Evolutionary conservation across 2,329 filamentous ascomycete genomes (phyloP), one percentile per base, ranked within the genome.

Genomic region (Alternaria dauci): DNA sequence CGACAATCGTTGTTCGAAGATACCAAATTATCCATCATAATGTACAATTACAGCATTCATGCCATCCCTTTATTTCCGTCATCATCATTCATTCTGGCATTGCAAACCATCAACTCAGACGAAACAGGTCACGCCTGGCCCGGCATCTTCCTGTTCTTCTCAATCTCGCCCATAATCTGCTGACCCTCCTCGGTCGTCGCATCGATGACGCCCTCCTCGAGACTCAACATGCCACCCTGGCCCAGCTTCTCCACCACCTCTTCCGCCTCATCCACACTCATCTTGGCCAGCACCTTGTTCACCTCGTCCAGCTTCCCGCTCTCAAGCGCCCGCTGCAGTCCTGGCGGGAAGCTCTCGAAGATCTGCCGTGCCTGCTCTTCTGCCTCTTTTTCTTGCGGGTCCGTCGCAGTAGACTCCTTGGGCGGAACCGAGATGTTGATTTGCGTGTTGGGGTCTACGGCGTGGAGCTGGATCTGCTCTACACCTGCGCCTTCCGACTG

Each of bases 391-490:
- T 94, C 84, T 70, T 89, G 91, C 25, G 75, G 72, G 8, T 76
- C 73, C 0, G 62, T 61, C 0, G 75, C 59, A 0, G 65, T 65
- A 0, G 76, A 67, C 8, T 87, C 84, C 39, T 84, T 83, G 0
- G 90, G 84, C 12, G 95, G 94, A 39, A 96, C 90, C 55, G 82
- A 87, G 78, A 98, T 97, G 76, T 92, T 91, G 77, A 99, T 97
- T 62, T 91, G 90, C 3, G 94, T 97, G 48, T 91, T 91, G 0
- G 94, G 94, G 78, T 97, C 93, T 11, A 99, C 94, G 14, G 95
- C 94, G 76, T 99, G 95, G 47, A 99, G 86, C 80, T 99, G 96
- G 69, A 99, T 99, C 79, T 97, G 94, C 82, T 99, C 95, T 9
- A 96, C 91, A 20, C 90, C 92, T 25, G 85, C 87, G 26, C 57